Conservation (phyloP, 257 asterid species). For the Fraxinus excelsior region DNA sequence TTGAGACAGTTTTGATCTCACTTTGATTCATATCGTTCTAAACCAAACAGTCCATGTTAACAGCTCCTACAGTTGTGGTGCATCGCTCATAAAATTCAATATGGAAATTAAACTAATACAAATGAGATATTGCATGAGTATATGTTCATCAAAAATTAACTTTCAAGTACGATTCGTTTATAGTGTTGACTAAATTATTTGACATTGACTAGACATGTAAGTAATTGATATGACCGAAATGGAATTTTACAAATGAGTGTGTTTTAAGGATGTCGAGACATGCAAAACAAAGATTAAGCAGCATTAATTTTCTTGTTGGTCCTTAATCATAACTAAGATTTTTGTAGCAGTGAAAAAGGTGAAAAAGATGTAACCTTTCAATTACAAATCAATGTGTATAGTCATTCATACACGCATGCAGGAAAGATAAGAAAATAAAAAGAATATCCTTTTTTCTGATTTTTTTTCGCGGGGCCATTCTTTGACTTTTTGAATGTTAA, state of each 20-base stretch:
- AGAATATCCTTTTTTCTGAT: not conserved
- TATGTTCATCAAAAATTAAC: not conserved
- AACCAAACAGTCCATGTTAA: too few species aligned
- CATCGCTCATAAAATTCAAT: not conserved
- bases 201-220: not conserved
- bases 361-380: conserved; percentile 18
- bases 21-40: too few species aligned
- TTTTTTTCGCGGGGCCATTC: not conserved
- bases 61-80: too few species aligned
- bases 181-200: not conserved
- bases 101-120: not conserved
- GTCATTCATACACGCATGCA: conserved; percentile 44
- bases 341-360: conserved; percentile 27
- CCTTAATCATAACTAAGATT: conserved; percentile 31
- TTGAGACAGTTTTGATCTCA: too few species aligned
- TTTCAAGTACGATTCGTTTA: not conserved
- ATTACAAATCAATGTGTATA: conserved; percentile 13
- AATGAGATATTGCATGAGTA: not conserved
- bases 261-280: conserved; percentile 23
- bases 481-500: not conserved
- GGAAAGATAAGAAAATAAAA: not conserved
- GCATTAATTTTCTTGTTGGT: not conserved
- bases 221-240: conserved; percentile 19
- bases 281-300: conserved; percentile 20
- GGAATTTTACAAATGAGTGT: conserved; percentile 22